Evolutionary conservation across 2,329 filamentous ascomycete genomes (phyloP), one percentile per base, ranked within the genome.

Genomic region (Botrytis paeoniae): DNA sequence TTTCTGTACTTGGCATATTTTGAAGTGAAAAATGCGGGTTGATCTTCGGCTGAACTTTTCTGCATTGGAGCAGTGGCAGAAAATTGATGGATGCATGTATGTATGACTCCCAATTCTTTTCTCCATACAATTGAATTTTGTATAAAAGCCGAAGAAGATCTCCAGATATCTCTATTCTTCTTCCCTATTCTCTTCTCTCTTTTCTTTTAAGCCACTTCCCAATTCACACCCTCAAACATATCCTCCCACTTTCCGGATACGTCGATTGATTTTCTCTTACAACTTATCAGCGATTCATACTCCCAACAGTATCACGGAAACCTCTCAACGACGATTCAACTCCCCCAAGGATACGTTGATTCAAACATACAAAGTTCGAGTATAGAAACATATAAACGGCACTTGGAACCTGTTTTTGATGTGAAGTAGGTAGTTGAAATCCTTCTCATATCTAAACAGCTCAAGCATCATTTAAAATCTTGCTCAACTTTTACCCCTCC

Each of bases 391-490:
- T n/a, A 57, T 10, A 41, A 68, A 69, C 54, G 37, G 10, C 51
- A 22, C 41, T 14, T 63, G 37, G n/a, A 39, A 22, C 61, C 41
- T 71, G 69, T 51, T 71, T 71, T 25, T 71, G 43, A 65, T 65
- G 37, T 54, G 69, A 65, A 57, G 65, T 68, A 57, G 65, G 65
- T 68, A 68, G 65, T 57, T 68, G 65, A 65, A 73, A 70, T 62
- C 51, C 45, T 39, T 43, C 35, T 62, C 69, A 71, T 54, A 71
- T 39, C 57, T 18, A 54, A 37, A 29, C 64, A 68, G 16, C 54
- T 68, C 64, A 68, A 39, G 45, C 35, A 39, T 68, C 45, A 14
- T 68, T 48, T 64, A 6, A 51, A 72, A 32, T 72, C 65, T 70
- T 65, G 51, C 69, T 72, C 62, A 65, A 68, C 29, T 48, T 54